A percentile compares a stretch with the other conserved stretches of the same genome.
phyloP scores from a whole-genome alignment of 1,139 yeast genomes.

The Pichia sp. region DNA sequence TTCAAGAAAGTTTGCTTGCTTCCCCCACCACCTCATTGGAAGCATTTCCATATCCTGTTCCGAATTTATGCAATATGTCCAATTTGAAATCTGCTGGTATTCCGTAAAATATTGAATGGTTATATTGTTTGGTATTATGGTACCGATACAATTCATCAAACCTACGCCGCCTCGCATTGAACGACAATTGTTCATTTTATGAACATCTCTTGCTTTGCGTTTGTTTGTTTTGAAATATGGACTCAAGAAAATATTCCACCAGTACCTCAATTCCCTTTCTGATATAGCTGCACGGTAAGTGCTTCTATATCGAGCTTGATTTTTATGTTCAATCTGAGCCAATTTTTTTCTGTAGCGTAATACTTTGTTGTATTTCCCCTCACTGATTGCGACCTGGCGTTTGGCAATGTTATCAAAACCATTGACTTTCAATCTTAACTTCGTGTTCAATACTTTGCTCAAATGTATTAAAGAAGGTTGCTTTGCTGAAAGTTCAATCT shows the following conservation, averaged over 20 bases:
- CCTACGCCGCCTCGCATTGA: not conserved
- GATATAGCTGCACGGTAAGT: not conserved
- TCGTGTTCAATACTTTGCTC: not conserved
- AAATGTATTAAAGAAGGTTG: not conserved
- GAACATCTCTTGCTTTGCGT: not conserved
- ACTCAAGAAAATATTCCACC: not conserved
- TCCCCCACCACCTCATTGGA: constrained; percentile 22
- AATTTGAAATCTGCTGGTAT: constrained; percentile 1
- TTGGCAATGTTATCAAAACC: constrained; percentile 5
- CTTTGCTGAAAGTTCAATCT: not conserved
- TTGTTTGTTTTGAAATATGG: not conserved
- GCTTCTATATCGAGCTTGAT: not conserved
- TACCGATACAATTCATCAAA: not conserved
- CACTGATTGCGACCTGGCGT: not conserved
- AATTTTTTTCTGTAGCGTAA: not conserved
- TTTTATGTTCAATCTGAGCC: not conserved
- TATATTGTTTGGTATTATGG: constrained; percentile 9
- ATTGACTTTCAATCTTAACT: not conserved
- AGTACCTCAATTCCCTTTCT: not conserved
- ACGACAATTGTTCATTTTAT: not conserved
- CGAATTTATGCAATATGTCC: constrained; percentile 13
- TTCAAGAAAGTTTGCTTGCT: constrained; percentile 26
- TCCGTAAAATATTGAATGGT: constrained; percentile 3
- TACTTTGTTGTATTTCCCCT: not conserved
- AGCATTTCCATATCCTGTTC: constrained; percentile 9